Evolutionary conservation across 495 filamentous ascomycete genomes (phyloP).

Genomic region (Amniculicola lignicola): DNA sequence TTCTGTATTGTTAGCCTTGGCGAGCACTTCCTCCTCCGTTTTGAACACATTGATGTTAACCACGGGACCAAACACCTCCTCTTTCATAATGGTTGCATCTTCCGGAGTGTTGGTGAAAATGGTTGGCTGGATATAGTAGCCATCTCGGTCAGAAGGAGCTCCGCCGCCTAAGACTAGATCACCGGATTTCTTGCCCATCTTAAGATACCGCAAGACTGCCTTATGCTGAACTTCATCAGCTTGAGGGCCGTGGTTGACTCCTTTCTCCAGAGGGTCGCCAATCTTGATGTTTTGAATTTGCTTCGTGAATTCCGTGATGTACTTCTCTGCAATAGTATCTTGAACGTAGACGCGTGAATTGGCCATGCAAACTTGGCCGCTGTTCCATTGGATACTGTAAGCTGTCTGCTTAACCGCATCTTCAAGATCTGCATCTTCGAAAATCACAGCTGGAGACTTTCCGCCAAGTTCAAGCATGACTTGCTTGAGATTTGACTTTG

Average conservation of each 20-base stretch:
- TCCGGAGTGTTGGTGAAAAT: conserved; percentile 47
- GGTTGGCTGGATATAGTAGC: conserved; percentile 52
- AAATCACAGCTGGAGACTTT: conserved; percentile 41
- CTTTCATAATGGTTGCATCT: conserved; percentile 42
- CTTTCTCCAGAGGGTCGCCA: conserved; percentile 39
- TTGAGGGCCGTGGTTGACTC: conserved; percentile 39
- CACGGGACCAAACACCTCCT: conserved; percentile 53
- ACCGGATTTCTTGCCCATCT: conserved; percentile 32
- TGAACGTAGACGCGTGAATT: conserved; percentile 43
- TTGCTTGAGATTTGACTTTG: conserved; percentile 41
- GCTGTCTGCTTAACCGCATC: conserved; percentile 35
- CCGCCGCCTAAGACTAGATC: conserved; percentile 17
- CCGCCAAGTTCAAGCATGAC: conserved; percentile 44
- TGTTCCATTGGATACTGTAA: conserved; percentile 28
- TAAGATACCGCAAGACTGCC: conserved; percentile 31
- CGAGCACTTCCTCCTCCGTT: conserved; percentile 45
- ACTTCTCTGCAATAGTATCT: conserved; percentile 39
- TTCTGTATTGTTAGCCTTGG: conserved; percentile 45
- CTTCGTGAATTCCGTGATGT: conserved; percentile 36
- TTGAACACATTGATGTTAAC: conserved; percentile 45
- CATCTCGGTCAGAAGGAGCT: conserved; percentile 34
- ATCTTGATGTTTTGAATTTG: conserved; percentile 25
- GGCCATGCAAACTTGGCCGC: conserved; percentile 42
- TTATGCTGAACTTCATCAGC: conserved; percentile 36
- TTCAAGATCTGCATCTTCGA: conserved; percentile 41